Percentiles rank a stretch among this genome's conserved stretches.
Evolutionary conservation across 805 yeast species (phyloP).

Genomic region (Yarrowia sp.): DNA sequence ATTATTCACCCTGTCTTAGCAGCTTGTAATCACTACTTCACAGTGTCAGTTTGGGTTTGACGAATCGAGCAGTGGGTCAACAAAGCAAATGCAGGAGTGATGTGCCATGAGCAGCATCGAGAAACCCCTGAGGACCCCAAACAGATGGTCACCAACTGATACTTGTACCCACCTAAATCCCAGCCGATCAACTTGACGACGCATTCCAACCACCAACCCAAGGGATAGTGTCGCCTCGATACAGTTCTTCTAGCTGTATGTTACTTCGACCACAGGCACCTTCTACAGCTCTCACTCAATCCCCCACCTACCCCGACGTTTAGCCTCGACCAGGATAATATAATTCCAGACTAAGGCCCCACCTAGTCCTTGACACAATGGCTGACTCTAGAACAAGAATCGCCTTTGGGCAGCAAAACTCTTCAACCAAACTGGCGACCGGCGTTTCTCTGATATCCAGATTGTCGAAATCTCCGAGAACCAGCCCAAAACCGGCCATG

Average conservation of each 20-base stretch:
- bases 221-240: neutral
- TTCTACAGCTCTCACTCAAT: neutral
- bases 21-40: neutral
- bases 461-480: conserved; percentile 3
- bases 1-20: conserved; percentile 12
- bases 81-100: conserved; percentile 23
- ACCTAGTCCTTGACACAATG: neutral
- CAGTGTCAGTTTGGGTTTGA: neutral
- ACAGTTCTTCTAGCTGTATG: neutral
- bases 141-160: neutral
- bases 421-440: neutral
- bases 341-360: neutral
- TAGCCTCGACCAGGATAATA: conserved; percentile 1
- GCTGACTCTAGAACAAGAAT: neutral
- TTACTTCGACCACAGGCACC: neutral
- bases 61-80: conserved; percentile 22
- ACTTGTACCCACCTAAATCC: neutral
- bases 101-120: conserved; percentile 15
- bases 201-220: neutral
- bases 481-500: conserved; percentile 3
- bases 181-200: neutral
- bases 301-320: neutral
- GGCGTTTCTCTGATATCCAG: conserved; percentile 3
- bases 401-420: neutral
- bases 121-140: neutral